These are phyloP conservation scores for Ophiostoma ips DNA, from an alignment of 2,329 filamentous ascomycete species.

Conservation along the genomic window DNA sequence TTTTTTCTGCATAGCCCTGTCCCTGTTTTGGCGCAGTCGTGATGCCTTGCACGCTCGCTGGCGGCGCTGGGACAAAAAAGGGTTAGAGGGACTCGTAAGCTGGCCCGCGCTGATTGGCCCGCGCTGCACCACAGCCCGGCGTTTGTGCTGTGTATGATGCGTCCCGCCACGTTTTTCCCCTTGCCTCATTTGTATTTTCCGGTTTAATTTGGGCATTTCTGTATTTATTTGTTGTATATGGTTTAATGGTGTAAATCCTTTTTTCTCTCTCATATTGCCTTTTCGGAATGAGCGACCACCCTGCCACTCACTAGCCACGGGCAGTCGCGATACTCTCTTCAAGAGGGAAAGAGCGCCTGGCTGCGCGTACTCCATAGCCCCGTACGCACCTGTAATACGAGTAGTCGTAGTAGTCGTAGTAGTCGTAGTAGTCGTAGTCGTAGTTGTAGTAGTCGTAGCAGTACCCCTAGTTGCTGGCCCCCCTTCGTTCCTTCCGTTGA, in stretches of 20 bases:
- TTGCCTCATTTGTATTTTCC: not conserved
- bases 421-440: too few relatives aligned
- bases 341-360: not conserved
- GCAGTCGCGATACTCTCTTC: not conserved
- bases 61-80: conserved; percentile 5
- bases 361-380: not conserved
- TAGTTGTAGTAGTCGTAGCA: too few relatives aligned
- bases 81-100: conserved; percentile 23
- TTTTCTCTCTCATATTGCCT: not conserved
- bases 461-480: not conserved
- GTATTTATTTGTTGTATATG: not conserved
- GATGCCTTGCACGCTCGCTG: too few relatives aligned
- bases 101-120: conserved; percentile 18
- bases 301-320: not conserved
- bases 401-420: too few relatives aligned
- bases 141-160: conserved; percentile 1
- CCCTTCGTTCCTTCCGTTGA: not conserved
- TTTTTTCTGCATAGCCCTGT: too few relatives aligned
- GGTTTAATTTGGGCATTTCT: not conserved
- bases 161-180: not conserved
- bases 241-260: not conserved
- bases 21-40: not conserved
- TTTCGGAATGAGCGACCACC: not conserved
- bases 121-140: conserved; percentile 3
- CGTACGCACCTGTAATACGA: not conserved